A percentile compares a stretch with the other conserved stretches of the same genome.
Evolutionary conservation across 177 flowering plant species (phyloP).

Genomic region (Telopea speciosissima): DNA sequence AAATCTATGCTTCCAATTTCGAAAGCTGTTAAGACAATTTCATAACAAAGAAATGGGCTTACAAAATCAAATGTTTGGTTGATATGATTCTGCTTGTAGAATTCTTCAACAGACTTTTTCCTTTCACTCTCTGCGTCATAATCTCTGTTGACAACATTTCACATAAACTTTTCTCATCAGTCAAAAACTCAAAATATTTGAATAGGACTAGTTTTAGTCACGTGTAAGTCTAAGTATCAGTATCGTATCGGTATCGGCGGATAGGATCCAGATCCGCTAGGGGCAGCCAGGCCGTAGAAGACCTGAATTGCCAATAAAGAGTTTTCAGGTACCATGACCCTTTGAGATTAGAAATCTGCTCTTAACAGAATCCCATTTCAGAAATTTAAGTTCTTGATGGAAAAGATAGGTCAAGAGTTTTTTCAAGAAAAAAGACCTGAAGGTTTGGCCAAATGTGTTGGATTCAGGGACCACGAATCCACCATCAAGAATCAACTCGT

Average conservation of each 20-base stretch:
- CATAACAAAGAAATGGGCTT: slow-evolving; percentile 16
- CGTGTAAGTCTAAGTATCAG: no score
- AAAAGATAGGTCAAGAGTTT: no score
- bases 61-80: slow-evolving; percentile 63
- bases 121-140: slow-evolving; percentile 50
- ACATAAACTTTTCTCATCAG: neutral
- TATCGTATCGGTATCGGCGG: no score
- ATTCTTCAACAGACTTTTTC: slow-evolving; percentile 46
- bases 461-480: slow-evolving; percentile 34
- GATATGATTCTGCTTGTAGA: slow-evolving; percentile 49
- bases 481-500: slow-evolving; percentile 49
- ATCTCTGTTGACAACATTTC: slow-evolving; percentile 27
- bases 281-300: no score
- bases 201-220: no score
- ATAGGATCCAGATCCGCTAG: no score
- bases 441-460: slow-evolving; percentile 70
- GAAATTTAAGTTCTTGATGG: no score
- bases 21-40: neutral
- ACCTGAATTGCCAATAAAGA: no score
- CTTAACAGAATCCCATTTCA: no score
- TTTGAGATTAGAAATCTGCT: no score
- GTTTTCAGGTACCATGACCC: no score
- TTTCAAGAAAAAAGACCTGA: slow-evolving; percentile 34
- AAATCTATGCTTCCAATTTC: neutral
- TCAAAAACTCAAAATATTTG: neutral